Evolutionary conservation across 305 asterid species (phyloP).

Genomic region (Rubia peregrina): DNA sequence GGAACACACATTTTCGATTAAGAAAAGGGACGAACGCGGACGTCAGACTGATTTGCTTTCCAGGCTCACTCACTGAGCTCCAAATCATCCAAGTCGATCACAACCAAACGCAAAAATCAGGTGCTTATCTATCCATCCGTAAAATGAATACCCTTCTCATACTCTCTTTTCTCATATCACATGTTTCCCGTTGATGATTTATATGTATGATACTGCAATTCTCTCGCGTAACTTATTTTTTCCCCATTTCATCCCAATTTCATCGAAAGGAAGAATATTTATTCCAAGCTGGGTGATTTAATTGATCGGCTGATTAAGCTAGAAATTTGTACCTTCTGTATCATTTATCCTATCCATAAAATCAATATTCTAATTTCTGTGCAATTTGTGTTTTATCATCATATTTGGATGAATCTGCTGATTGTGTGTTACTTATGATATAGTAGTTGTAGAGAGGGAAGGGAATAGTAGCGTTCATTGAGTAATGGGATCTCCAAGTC

Average conservation of each 20-base stretch:
- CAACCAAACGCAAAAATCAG: not conserved
- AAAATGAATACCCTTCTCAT: not conserved
- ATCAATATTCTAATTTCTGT: not conserved
- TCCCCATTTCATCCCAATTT: not conserved
- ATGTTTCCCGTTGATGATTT: not conserved
- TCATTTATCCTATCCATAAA: not conserved
- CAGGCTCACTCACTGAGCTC: not conserved
- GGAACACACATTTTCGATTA: no score
- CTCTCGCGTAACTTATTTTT: no score
- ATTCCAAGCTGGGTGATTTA: not conserved
- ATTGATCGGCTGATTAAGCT: not conserved
- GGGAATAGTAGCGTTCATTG: not conserved
- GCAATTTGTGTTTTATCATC: not conserved
- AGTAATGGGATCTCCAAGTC: slow-evolving; percentile 37
- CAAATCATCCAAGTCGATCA: not conserved
- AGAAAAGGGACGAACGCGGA: not conserved
- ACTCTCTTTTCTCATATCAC: not conserved
- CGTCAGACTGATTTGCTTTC: not conserved
- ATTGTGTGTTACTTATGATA: not conserved
- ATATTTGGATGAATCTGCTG: not conserved
- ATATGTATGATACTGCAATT: not conserved
- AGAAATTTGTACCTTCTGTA: not conserved
- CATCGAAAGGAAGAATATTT: not conserved
- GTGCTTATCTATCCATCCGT: not conserved
- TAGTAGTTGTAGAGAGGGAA: not conserved